Conservation (phyloP, 2,329 filamentous ascomycete genomes). For the Cladobotryum mycophilum region DNA sequence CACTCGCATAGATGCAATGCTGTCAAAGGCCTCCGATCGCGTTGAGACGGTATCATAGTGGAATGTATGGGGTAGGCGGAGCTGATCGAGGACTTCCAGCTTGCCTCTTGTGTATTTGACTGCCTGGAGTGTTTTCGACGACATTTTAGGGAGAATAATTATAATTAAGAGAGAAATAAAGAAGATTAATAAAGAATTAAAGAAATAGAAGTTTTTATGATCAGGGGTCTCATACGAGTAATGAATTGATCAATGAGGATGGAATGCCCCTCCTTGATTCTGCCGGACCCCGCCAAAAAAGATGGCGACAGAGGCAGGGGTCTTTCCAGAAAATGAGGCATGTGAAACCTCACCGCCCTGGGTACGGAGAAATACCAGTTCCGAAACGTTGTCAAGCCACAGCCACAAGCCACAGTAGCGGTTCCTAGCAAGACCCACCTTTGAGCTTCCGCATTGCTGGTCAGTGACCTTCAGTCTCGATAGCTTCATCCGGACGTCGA, state of each 20-base stretch:
- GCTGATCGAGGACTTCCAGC: conserved; percentile 74
- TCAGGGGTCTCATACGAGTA: not conserved
- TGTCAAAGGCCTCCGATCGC: conserved; percentile 71
- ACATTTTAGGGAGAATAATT: not conserved
- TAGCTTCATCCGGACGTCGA: conserved; percentile 14
- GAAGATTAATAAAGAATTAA: not conserved
- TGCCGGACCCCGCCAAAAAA: conserved; percentile 25
- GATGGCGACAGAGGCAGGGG: no score
- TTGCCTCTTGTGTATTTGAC: conserved; percentile 69
- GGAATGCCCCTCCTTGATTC: conserved; percentile 22
- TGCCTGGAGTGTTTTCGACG: conserved; percentile 51
- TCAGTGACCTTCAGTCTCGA: not conserved
- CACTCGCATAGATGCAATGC: conserved; percentile 72
- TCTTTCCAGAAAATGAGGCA: not conserved
- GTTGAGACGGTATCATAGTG: conserved; percentile 68
- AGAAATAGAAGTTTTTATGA: not conserved
- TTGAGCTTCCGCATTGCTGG: no score
- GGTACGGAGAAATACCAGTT: conserved; percentile 22
- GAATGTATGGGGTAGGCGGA: conserved; percentile 73
- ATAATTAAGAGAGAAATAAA: not conserved
- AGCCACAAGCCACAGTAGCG: no score
- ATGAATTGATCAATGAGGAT: not conserved
- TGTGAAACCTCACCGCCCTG: conserved; percentile 18
- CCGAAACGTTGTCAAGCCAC: conserved; percentile 7
- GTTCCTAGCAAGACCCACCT: no score